phyloP scores from a whole-genome alignment of 257 asterid genomes.

The Datura wrightii region DNA sequence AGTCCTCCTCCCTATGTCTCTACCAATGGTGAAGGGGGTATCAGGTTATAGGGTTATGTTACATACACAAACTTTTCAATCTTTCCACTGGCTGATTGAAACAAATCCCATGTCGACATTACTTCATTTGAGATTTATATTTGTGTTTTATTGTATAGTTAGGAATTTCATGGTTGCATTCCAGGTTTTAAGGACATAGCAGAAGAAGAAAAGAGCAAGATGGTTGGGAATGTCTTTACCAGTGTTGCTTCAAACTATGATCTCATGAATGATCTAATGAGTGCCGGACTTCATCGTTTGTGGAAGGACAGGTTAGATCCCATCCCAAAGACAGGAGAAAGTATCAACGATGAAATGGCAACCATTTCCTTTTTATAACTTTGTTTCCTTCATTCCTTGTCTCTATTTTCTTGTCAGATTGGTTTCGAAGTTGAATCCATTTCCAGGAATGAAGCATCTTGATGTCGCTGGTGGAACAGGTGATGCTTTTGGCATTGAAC shows the following conservation, averaged over 20 bases:
- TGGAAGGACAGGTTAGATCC: slow-evolving; percentile 86
- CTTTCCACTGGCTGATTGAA: slow-evolving; percentile 10
- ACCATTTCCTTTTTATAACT: background rate
- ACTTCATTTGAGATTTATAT: background rate
- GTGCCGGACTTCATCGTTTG: slow-evolving; percentile 86
- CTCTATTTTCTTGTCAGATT: slow-evolving; percentile 48
- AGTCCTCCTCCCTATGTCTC: background rate
- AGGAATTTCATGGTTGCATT: slow-evolving; percentile 24
- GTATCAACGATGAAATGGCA: background rate
- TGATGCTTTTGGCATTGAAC: slow-evolving; percentile 33
- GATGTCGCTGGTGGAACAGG: slow-evolving; percentile 99
- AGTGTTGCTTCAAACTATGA: slow-evolving; percentile 88
- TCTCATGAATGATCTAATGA: slow-evolving; percentile 94
- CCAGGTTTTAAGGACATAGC: slow-evolving; percentile 81
- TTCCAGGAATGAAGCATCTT: slow-evolving; percentile 97
- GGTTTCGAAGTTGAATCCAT: slow-evolving; percentile 86
- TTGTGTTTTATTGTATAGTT: background rate
- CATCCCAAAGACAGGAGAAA: background rate
- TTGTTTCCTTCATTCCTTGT: background rate
- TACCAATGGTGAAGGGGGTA: background rate
- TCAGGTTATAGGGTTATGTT: background rate
- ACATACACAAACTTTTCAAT: background rate
- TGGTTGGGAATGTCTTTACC: slow-evolving; percentile 89
- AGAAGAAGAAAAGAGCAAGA: slow-evolving; percentile 83
- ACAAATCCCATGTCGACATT: background rate